Conservation (phyloP, 768 basidiomycete genomes). For the Pisolithus sp. region DNA sequence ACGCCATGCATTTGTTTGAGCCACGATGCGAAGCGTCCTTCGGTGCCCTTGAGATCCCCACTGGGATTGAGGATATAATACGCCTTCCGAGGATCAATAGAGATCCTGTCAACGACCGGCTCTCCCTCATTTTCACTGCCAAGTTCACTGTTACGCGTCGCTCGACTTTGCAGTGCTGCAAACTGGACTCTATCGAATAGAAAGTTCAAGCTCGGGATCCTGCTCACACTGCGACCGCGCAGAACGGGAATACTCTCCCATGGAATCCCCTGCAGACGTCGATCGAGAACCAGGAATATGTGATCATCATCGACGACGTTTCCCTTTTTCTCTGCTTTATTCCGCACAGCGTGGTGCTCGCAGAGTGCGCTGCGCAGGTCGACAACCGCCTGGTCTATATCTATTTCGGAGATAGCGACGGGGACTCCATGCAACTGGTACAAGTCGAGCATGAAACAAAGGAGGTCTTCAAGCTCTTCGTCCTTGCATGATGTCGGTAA, state of each 20-base stretch:
- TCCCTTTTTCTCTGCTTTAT: conserved; percentile 26
- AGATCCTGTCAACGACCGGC: conserved; percentile 37
- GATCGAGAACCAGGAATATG: conserved; percentile 84
- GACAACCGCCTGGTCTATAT: conserved; percentile 82
- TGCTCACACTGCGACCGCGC: conserved; percentile 78
- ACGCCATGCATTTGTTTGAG: conserved; percentile 57
- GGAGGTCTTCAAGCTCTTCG: conserved; percentile 92
- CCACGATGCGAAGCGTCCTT: conserved; percentile 79
- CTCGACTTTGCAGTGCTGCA: conserved; percentile 38
- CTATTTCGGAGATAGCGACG: conserved; percentile 85
- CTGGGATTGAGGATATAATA: conserved; percentile 90
- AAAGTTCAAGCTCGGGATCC: conserved; percentile 89
- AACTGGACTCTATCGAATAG: conserved; percentile 75
- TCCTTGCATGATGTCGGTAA: conserved; percentile 78
- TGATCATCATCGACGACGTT: conserved; percentile 50
- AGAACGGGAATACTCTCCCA: conserved; percentile 94
- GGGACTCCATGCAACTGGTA: conserved; percentile 91
- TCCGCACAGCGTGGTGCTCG: conserved; percentile 47
- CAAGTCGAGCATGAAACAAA: conserved; percentile 89
- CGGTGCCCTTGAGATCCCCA: conserved; percentile 80
- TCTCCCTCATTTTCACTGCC: conserved; percentile 6
- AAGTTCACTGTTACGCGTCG: conserved; percentile 6
- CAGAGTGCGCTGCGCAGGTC: conserved; percentile 76
- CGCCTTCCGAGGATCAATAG: conserved; percentile 60
- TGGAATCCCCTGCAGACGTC: conserved; percentile 80